Evolutionary conservation across 345 rosid genomes (phyloP).

Genomic region (Gossypium sturtianum): DNA sequence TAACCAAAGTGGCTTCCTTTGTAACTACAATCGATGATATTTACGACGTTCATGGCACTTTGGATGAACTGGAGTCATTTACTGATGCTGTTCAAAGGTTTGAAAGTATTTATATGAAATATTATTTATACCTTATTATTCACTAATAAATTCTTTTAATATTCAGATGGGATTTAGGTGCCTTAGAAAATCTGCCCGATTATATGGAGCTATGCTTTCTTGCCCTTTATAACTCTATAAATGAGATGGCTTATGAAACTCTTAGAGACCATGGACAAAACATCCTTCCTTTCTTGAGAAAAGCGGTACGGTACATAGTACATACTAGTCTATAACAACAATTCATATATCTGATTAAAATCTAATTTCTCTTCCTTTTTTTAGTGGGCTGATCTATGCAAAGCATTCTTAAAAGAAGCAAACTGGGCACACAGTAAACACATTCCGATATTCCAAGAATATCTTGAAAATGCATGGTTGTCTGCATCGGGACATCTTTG

Average conservation of each 20-base stretch:
- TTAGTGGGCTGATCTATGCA: conserved; percentile 43
- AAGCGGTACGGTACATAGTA: conserved; percentile 16
- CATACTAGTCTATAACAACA: neutral
- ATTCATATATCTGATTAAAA: too few relatives aligned
- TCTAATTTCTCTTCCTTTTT: neutral
- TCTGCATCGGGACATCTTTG: conserved; percentile 2
- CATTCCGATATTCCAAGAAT: conserved; percentile 33
- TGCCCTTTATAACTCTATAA: conserved; percentile 31
- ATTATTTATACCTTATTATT: neutral
- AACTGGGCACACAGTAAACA: conserved; percentile 21
- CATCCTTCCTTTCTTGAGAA: conserved; percentile 19
- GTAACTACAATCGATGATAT: neutral
- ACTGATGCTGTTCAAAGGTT: conserved; percentile 21
- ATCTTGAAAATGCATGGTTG: conserved; percentile 31
- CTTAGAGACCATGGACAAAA: conserved; percentile 25
- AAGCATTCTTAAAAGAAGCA: conserved; percentile 37
- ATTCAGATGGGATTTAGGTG: conserved; percentile 42
- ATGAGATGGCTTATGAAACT: conserved; percentile 37
- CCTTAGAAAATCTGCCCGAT: conserved; percentile 24
- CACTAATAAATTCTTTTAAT: neutral
- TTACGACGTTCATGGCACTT: neutral
- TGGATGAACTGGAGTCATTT: neutral
- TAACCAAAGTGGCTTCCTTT: neutral
- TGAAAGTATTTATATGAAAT: neutral
- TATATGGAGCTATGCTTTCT: conserved; percentile 35